Evolutionary conservation across 164 flowering plant genomes (phyloP), one percentile per base, ranked within the genome.

Genomic region (Tetrastigma voinierianum): DNA sequence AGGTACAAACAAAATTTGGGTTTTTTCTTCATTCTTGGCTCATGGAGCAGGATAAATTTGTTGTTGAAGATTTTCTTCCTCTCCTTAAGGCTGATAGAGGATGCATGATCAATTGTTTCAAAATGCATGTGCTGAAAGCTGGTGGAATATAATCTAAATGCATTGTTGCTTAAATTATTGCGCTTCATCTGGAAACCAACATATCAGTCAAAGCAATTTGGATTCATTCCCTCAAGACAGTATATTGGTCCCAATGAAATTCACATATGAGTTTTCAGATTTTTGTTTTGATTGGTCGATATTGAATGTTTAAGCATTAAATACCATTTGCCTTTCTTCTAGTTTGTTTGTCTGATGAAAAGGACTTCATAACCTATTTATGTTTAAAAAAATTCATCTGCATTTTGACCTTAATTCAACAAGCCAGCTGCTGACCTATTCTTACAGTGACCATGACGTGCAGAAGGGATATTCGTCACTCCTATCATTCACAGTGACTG

Each of bases 381-480:
- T 49, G 1, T 48, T 49, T 57, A 23, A 14, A 49, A n/a, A 49
- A 17, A 49, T 16, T 49, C n/a, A 13, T 49, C n/a, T 12, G 52
- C 46, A 1, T 10, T 1, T 46, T 46, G 47, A 61, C 47, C 46
- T n/a, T 45, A 60, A 16, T 18, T 61, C 17, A 45, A 49, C 18
- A 11, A 49, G 60, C 56, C 1, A 61, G 51, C 13, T 56, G 56
- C 75, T 72, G 60, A 78, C 61, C 53, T 25, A 1, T 47, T 66
- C 75, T 78, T 66, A 40, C 89, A 93, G 98, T 65, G 49, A 90
- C 15, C 68, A 73, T 74, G 80, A 74, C 10, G 53, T 77, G 77
- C 91, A 90, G 79, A 88, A 91, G 78, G 91, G 86, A 49, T 86
- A 87, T 47, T 77, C 85, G 25, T 81, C 85, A 4, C 64, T 81